These are phyloP conservation scores for Aspergillus aculeatinus DNA, from an alignment of 2,329 filamentous ascomycete species.

Conservation along the genomic window DNA sequence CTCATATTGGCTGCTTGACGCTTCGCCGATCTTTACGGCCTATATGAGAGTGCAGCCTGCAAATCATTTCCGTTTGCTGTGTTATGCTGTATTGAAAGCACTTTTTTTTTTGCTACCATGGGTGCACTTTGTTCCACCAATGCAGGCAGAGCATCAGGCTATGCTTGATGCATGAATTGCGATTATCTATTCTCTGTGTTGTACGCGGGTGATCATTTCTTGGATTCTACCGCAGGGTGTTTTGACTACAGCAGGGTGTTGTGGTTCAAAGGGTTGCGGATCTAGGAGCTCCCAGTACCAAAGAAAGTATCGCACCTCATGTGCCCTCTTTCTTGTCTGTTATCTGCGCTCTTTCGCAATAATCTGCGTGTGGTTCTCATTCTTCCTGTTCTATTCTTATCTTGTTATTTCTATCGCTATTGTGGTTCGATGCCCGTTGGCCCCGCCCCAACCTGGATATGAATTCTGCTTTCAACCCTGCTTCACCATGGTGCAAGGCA, in stretches of 20 bases:
- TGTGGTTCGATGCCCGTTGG: constrained; percentile 7
- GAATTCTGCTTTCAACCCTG: neutral
- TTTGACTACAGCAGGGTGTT: constrained; percentile 19
- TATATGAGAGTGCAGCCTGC: constrained; percentile 9
- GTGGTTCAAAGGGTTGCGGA: constrained; percentile 16
- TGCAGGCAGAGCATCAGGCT: constrained; percentile 15
- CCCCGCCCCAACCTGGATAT: constrained; percentile 8
- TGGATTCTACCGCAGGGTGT: constrained; percentile 20
- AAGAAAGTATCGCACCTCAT: constrained; percentile 15
- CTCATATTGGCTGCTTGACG: constrained; percentile 21
- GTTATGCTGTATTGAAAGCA: constrained; percentile 6
- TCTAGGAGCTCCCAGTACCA: constrained; percentile 13
- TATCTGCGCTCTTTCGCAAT: constrained; percentile 13
- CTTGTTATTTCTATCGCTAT: constrained; percentile 7
- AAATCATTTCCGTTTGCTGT: constrained; percentile 6
- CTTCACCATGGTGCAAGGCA: neutral
- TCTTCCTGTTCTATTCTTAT: neutral
- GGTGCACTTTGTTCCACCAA: constrained; percentile 8
- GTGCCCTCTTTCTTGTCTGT: neutral
- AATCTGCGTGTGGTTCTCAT: constrained; percentile 9
- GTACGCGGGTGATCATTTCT: constrained; percentile 17
- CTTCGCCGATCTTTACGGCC: constrained; percentile 12
- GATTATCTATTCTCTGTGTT: constrained; percentile 16
- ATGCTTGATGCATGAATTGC: constrained; percentile 25
- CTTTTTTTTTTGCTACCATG: constrained; percentile 8